These are phyloP conservation scores for Panicum virgatum DNA, from an alignment of 202 grass and related monocot genomes.

Conservation along the genomic window DNA sequence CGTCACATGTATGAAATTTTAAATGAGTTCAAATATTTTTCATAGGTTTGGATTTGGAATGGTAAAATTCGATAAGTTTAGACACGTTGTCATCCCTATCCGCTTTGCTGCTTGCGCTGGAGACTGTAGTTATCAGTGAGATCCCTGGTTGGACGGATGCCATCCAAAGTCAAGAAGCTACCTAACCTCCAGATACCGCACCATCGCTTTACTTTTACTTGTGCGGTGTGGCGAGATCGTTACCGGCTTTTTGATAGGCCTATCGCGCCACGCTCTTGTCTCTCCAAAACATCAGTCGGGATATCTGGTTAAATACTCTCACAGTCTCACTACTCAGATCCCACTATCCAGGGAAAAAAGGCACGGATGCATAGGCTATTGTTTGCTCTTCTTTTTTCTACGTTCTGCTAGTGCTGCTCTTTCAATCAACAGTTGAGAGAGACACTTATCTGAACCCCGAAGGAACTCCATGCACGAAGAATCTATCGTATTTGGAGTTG, in stretches of 20 bases:
- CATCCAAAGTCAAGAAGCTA: slow-evolving; percentile 21
- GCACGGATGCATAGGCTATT: not conserved
- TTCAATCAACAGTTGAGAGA: not conserved
- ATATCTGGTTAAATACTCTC: not conserved
- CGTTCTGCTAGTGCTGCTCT: not conserved
- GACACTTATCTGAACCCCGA: not conserved
- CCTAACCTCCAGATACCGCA: not conserved
- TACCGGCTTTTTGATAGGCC: not conserved
- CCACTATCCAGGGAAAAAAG: not conserved
- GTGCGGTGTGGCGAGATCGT: not conserved
- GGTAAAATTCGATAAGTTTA: too few species aligned
- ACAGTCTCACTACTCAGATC: not conserved
- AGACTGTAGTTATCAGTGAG: slow-evolving; percentile 30
- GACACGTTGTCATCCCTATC: too few species aligned
- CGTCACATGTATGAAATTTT: too few species aligned
- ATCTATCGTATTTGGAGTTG: not conserved
- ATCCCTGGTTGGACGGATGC: slow-evolving; percentile 8
- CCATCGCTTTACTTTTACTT: not conserved
- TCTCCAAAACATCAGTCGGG: not conserved
- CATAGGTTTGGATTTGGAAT: too few species aligned
- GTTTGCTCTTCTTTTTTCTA: not conserved
- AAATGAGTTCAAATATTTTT: too few species aligned
- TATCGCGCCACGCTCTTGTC: not conserved
- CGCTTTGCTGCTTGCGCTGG: not conserved
- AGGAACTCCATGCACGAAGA: not conserved